A percentile compares a stretch with the other conserved stretches of the same genome.
Conservation (phyloP, 225 moss, liverwort and hornwort genomes). For the Anthoceros angustus region DNA sequence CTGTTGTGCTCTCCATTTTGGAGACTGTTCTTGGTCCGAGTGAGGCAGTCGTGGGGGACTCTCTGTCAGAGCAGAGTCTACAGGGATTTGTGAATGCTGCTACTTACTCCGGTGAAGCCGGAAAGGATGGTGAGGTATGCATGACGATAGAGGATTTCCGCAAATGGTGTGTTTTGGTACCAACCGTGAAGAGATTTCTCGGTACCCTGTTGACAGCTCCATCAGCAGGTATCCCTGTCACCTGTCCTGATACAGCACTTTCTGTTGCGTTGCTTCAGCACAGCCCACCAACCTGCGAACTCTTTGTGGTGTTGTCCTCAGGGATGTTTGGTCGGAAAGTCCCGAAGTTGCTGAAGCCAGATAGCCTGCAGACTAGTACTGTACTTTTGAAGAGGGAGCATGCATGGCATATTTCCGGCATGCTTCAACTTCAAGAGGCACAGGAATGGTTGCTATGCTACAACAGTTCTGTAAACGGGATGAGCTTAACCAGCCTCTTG, state of each 20-base stretch:
- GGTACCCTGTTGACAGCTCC: conserved; percentile 65
- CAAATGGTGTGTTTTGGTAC: conserved; percentile 43
- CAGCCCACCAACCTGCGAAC: too few species aligned
- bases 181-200: conserved; percentile 68
- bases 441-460: conserved; percentile 66
- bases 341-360: conserved; percentile 44
- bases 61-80: conserved; percentile 53
- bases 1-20: conserved; percentile 56
- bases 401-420: conserved; percentile 88
- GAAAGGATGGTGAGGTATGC: conserved; percentile 27
- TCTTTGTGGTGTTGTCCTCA: conserved; percentile 7
- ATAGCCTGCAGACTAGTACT: conserved; percentile 25
- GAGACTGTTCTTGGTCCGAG: conserved; percentile 75
- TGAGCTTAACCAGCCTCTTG: conserved; percentile 84
- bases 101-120: conserved; percentile 33
- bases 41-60: conserved; percentile 43
- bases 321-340: conserved; percentile 54
- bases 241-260: neutral
- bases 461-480: conserved; percentile 71
- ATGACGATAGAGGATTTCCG: conserved; percentile 68
- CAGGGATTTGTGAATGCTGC: conserved; percentile 55
- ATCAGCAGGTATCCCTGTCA: conserved; percentile 23
- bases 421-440: conserved; percentile 64
- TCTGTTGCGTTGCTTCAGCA: neutral
- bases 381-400: conserved; percentile 57